Evolutionary conservation across 176 grass and related monocot species (phyloP).

Genomic region (sorghum (Sorghum bicolor)): Sorghum_bicolor_NCBIv3 NC_012870.2:54211501-54212000

Average conservation of each 20-base stretch:
- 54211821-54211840: constrained; percentile 26
- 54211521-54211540: constrained; percentile 52
- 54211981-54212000: not conserved
- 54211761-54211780: constrained; percentile 33
- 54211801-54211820: constrained; percentile 21
- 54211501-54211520: constrained; percentile 60
- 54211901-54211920: not conserved
- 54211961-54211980: not conserved
- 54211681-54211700: constrained; percentile 66
- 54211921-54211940: not conserved
- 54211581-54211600: constrained; percentile 39
- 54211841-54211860: not conserved
- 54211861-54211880: constrained; percentile 11
- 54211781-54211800: not conserved
- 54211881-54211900: not conserved
- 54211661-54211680: constrained; percentile 43
- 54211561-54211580: constrained; percentile 5
- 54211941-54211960: not conserved
- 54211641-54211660: constrained; percentile 41
- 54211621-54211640: constrained; percentile 49
- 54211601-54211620: constrained; percentile 7
- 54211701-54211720: constrained; percentile 41
- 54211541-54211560: constrained; percentile 17
- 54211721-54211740: constrained; percentile 38
- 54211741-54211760: constrained; percentile 23